A percentile compares a stretch with the other conserved stretches of the same genome.
Evolutionary conservation across 2,329 filamentous ascomycete species (phyloP).

Genomic region (Beauveria asiatica): DNA sequence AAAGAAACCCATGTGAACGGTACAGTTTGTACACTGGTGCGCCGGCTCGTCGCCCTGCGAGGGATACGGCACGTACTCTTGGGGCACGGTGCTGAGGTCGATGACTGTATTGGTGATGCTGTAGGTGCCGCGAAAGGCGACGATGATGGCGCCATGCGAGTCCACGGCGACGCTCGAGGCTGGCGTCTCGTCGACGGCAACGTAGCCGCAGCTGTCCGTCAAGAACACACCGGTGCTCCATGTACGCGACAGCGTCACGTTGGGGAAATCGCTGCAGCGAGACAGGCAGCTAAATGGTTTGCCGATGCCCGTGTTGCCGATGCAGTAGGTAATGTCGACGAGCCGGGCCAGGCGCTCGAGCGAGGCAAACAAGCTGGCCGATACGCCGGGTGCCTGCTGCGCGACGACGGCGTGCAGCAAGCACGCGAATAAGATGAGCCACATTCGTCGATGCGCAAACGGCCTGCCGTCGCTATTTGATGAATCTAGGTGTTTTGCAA

Average conservation of each 20-base stretch:
- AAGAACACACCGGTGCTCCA: constrained; percentile 87
- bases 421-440: background rate
- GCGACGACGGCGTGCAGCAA: background rate
- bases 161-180: constrained; percentile 14
- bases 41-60: constrained; percentile 31
- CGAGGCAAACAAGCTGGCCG: constrained; percentile 60
- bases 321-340: constrained; percentile 91
- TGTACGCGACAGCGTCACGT: constrained; percentile 69
- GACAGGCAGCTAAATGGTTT: constrained; percentile 80
- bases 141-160: constrained; percentile 48
- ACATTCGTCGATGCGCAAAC: background rate
- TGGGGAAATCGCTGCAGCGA: constrained; percentile 75
- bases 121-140: constrained; percentile 92
- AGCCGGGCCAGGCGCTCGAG: constrained; percentile 84
- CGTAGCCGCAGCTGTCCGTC: constrained; percentile 87
- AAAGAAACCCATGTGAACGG: constrained; percentile 86
- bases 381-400: constrained; percentile 31
- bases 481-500: background rate
- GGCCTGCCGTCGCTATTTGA: background rate
- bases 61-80: constrained; percentile 85
- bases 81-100: constrained; percentile 81
- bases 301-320: constrained; percentile 72
- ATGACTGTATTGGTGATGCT: constrained; percentile 85
- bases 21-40: constrained; percentile 71
- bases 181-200: constrained; percentile 67